phyloP scores from a whole-genome alignment of 805 yeast species.

The Wickerhamomyces rabaulensis region DNA sequence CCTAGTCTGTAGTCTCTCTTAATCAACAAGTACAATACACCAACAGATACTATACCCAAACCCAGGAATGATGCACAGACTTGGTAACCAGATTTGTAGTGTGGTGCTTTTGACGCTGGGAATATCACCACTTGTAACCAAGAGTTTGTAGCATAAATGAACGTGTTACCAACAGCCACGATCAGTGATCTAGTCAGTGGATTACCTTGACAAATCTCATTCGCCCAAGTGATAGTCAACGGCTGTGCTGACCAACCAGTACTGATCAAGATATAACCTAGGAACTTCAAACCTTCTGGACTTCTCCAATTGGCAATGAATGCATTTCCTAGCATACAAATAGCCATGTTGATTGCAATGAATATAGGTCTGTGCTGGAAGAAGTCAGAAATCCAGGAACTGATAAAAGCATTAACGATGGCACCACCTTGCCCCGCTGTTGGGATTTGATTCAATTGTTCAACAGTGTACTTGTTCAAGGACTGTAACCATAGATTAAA shows the following conservation, averaged over 20 bases:
- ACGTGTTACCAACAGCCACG: conserved; percentile 28
- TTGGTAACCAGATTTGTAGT: conserved; percentile 29
- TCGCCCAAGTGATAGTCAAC: conserved; percentile 25
- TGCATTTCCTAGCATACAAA: conserved; percentile 19
- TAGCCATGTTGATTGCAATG: conserved; percentile 18
- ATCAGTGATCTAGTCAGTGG: conserved; percentile 23
- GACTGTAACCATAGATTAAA: conserved; percentile 28
- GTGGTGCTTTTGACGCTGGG: conserved; percentile 31
- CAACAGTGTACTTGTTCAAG: conserved; percentile 20
- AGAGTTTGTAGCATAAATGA: conserved; percentile 29
- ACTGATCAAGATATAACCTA: conserved; percentile 16
- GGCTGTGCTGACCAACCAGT: conserved; percentile 23
- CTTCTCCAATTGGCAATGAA: conserved; percentile 23
- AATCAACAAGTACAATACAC: conserved; percentile 24
- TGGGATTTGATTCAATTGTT: conserved; percentile 28
- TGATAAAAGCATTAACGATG: conserved; percentile 22
- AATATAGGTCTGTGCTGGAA: conserved; percentile 25
- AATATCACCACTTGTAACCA: conserved; percentile 30
- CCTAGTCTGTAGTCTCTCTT: conserved; percentile 33
- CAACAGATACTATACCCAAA: conserved; percentile 7
- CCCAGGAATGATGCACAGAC: conserved; percentile 18
- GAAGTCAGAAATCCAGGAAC: conserved; percentile 26
- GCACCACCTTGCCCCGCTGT: conserved; percentile 29
- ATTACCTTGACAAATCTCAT: conserved; percentile 24
- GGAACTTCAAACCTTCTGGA: conserved; percentile 11